phyloP scores from a whole-genome alignment of 495 filamentous ascomycete species.

The Aspergillus olivimuriae region DNA sequence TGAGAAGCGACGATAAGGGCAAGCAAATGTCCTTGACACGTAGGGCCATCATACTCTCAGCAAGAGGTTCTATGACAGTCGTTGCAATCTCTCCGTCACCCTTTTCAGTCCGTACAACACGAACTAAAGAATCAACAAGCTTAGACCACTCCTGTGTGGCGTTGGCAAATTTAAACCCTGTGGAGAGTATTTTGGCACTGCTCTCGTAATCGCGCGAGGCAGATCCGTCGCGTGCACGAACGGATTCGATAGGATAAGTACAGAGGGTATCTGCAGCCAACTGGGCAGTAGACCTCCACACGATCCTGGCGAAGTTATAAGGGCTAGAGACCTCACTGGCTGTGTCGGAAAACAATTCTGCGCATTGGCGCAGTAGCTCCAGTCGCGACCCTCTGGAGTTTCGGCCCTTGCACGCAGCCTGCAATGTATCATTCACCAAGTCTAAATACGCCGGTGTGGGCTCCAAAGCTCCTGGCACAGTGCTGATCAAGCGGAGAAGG shows the following conservation, averaged over 20 bases:
- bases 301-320: slow-evolving; percentile 14
- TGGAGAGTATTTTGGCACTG: slow-evolving; percentile 56
- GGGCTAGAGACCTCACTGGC: slow-evolving; percentile 4
- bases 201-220: slow-evolving; percentile 61
- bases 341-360: slow-evolving; percentile 18
- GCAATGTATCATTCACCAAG: slow-evolving; percentile 30
- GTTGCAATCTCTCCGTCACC: slow-evolving; percentile 58
- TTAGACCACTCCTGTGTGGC: slow-evolving; percentile 49
- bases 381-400: slow-evolving; percentile 38
- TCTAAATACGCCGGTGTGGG: slow-evolving; percentile 23
- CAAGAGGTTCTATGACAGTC: slow-evolving; percentile 64
- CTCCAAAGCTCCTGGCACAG: slow-evolving; percentile 10
- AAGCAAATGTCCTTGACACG: slow-evolving; percentile 16
- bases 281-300: slow-evolving; percentile 33
- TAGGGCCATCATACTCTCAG: slow-evolving; percentile 36
- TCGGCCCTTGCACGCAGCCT: slow-evolving; percentile 47
- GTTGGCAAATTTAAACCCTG: slow-evolving; percentile 47
- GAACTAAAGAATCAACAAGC: slow-evolving; percentile 52
- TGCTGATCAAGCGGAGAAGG: slow-evolving; percentile 31
- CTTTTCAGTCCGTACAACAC: slow-evolving; percentile 55
- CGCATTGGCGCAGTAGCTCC: slow-evolving; percentile 38
- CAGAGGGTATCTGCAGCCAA: slow-evolving; percentile 27
- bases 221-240: slow-evolving; percentile 38
- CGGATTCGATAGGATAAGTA: slow-evolving; percentile 36
- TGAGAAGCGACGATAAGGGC: slow-evolving; percentile 27